Conservation (phyloP, 805 yeast species). For the Ogataea pignaliae region DNA sequence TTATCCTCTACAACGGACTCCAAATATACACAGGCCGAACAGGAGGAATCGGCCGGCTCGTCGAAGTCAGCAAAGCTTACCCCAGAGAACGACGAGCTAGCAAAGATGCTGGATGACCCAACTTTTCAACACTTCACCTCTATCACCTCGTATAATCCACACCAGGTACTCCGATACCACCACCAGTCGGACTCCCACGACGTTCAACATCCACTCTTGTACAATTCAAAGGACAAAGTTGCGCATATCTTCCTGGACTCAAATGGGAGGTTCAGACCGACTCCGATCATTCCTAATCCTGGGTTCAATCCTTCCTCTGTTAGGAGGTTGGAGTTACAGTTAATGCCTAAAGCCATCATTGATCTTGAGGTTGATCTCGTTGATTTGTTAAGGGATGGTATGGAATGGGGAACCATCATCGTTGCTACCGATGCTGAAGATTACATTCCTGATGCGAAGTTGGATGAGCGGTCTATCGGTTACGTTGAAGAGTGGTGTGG, state of each 20-base stretch:
- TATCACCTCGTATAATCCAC: slow-evolving; percentile 74
- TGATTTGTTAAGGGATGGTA: slow-evolving; percentile 56
- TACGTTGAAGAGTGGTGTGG: slow-evolving; percentile 26
- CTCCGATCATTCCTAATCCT: slow-evolving; percentile 49
- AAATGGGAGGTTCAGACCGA: slow-evolving; percentile 18
- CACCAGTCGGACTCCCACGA: slow-evolving; percentile 46
- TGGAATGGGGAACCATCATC: slow-evolving; percentile 96
- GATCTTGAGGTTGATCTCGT: slow-evolving; percentile 58
- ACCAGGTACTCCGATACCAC: slow-evolving; percentile 83
- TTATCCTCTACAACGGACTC: slow-evolving; percentile 32
- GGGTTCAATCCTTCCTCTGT: slow-evolving; percentile 54
- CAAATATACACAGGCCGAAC: neutral
- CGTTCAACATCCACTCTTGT: slow-evolving; percentile 54
- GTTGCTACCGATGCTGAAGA: slow-evolving; percentile 72
- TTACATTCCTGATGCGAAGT: slow-evolving; percentile 39
- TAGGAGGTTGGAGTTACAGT: slow-evolving; percentile 77
- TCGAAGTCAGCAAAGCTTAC: slow-evolving; percentile 30
- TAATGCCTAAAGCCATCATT: slow-evolving; percentile 90
- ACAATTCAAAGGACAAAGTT: slow-evolving; percentile 56
- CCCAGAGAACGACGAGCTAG: slow-evolving; percentile 40
- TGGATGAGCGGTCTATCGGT: slow-evolving; percentile 67
- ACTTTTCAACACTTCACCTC: slow-evolving; percentile 76
- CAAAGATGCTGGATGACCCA: slow-evolving; percentile 64
- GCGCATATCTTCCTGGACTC: slow-evolving; percentile 37
- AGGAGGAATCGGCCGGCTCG: slow-evolving; percentile 6